Base-by-base conservation (phyloP, 768 basidiomycete genomes). In the Rhizopogon sp. region DNA sequence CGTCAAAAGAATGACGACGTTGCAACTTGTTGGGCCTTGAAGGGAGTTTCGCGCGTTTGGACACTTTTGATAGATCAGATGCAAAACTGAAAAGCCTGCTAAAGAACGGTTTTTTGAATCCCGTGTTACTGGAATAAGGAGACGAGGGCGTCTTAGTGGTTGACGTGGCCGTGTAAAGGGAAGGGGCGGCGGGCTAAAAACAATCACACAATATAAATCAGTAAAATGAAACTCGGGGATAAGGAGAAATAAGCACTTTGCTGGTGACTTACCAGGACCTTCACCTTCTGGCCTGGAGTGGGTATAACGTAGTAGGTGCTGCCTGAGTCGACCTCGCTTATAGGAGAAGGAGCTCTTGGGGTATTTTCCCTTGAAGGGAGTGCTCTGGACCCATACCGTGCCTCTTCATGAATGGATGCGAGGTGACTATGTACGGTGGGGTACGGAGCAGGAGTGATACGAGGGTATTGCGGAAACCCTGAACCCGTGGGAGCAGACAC, bases 291-390 rank as follows among this genome's bases (percentile, higher is more conserved):
- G n/a, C 85, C 84, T 10, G 80, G 79, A 10, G 79, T 76, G 3
- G 86, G 86, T 40, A 87, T 76, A 59, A 88, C 80, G 64, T 88
- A 89, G 73, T 88, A 90, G 3, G 87, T 89, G 64, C 85, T 81
- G 20, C 80, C 84, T 5, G 85, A 85, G 39, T 79, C 79, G 1
- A 44, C 63, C 33, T 77, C 74, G 43, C 74, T 72, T 6, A 66
- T 55, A 14, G 66, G 68, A 0, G 78, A 65, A 43, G 75, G 77
- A 16, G 74, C 74, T 17, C 70, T 70, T 13, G 62, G 25, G 28
- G 55, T 31, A 65, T 66, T 52, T 17, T 60, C 64, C 44, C 65
- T 65, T 20, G 64, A 58, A 58, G 66, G 64, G 31, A 69, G 60
- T 39, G 58, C 70, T 53, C 63, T 67, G 13, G 61, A 56, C 45